A percentile compares a stretch with the other conserved stretches of the same genome.
Evolutionary conservation across 1,284 basidiomycete species (phyloP).

Genomic region (Paramarasmius palmivorus): DNA sequence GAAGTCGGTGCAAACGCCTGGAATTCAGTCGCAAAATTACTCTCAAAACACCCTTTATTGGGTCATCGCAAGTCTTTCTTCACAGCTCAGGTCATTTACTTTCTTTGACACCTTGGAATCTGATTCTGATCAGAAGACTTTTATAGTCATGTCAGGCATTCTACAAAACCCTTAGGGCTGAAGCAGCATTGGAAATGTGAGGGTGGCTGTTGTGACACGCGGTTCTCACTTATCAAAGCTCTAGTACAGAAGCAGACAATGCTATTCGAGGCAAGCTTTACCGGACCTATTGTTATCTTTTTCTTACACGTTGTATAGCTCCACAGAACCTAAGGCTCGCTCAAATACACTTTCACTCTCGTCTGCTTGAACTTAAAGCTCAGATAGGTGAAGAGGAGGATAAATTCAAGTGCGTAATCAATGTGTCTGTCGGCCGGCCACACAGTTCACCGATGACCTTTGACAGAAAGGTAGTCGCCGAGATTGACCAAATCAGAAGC

Average conservation of each 20-base stretch:
- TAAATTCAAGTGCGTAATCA: constrained; percentile 66
- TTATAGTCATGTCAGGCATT: constrained; percentile 65
- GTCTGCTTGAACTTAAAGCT: constrained; percentile 69
- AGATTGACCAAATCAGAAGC: constrained; percentile 75
- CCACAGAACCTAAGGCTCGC: constrained; percentile 66
- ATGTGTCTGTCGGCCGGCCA: constrained; percentile 1
- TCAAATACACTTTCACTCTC: constrained; percentile 67
- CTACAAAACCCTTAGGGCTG: constrained; percentile 69
- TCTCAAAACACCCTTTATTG: constrained; percentile 69
- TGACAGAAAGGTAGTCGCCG: constrained; percentile 53
- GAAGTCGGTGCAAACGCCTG: constrained; percentile 81
- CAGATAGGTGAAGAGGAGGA: constrained; percentile 72
- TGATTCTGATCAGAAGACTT: constrained; percentile 15
- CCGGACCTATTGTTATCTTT: background rate
- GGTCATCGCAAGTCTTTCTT: constrained; percentile 66
- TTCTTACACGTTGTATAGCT: constrained; percentile 26
- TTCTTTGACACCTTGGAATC: background rate
- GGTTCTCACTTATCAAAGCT: constrained; percentile 2
- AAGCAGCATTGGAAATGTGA: constrained; percentile 69
- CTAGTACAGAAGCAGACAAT: constrained; percentile 42
- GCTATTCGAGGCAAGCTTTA: constrained; percentile 37
- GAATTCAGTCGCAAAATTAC: constrained; percentile 64
- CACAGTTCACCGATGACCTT: background rate
- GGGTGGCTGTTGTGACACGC: constrained; percentile 22
- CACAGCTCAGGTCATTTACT: constrained; percentile 52